These are phyloP conservation scores for Termitomyces sp. DNA, from an alignment of 1,284 basidiomycete species.

Conservation along the genomic window DNA sequence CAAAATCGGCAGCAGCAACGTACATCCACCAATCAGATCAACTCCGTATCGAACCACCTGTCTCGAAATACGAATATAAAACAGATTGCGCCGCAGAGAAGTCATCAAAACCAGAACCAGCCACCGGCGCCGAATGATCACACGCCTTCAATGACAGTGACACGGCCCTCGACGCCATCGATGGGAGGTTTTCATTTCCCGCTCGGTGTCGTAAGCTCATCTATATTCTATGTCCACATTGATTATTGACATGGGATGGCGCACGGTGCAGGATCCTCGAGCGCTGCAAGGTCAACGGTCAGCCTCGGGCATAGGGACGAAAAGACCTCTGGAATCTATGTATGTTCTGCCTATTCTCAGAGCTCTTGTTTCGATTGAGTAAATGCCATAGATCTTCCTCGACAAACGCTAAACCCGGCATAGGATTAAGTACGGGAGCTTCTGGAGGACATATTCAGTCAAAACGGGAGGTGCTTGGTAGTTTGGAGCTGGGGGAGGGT, in stretches of 20 bases:
- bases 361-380: not conserved
- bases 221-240: conserved; percentile 1
- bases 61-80: conserved; percentile 5
- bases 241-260: not conserved
- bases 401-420: conserved; percentile 19
- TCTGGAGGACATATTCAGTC: conserved; percentile 23
- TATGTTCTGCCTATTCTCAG: not conserved
- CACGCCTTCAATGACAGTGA: conserved; percentile 11
- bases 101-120: conserved; percentile 19
- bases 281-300: not conserved
- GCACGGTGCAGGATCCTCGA: not conserved
- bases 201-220: conserved; percentile 34
- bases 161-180: conserved; percentile 31
- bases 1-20: conserved; percentile 5
- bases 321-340: conserved; percentile 28
- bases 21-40: not conserved
- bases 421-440: conserved; percentile 20
- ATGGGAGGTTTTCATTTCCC: conserved; percentile 53
- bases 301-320: conserved; percentile 18
- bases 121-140: conserved; percentile 7
- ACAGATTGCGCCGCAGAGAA: conserved; percentile 5
- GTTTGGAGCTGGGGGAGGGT: conserved; percentile 36
- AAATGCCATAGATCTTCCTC: conserved; percentile 4
- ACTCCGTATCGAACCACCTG: not conserved
- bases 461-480: conserved; percentile 32